Evolutionary conservation across 345 rosid species (phyloP).

Genomic region (Gossypium longicalyx): DNA sequence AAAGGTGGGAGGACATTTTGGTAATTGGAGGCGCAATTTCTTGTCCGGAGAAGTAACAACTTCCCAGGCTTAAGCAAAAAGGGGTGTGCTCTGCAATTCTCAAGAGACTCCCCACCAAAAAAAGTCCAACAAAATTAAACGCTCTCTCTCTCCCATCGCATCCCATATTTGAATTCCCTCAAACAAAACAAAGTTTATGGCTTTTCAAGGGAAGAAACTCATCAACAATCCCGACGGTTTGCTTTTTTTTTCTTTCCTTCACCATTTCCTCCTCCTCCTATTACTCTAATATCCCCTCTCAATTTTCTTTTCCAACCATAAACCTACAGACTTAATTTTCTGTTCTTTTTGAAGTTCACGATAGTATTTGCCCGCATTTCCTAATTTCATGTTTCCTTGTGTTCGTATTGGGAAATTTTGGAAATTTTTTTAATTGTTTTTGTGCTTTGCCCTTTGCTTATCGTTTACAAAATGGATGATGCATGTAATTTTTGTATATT

Average conservation of each 20-base stretch:
- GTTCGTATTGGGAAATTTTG: background rate
- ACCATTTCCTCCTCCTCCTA: background rate
- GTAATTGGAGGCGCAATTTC: background rate
- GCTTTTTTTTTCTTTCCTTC: slow-evolving; percentile 24
- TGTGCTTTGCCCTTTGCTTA: background rate
- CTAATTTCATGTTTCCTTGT: background rate
- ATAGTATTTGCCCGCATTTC: background rate
- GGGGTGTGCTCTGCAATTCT: background rate
- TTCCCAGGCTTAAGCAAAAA: background rate
- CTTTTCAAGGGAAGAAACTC: slow-evolving; percentile 78
- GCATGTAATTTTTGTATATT: background rate
- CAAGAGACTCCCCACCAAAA: background rate
- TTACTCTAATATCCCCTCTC: background rate
- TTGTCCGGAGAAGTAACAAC: slow-evolving; percentile 3
- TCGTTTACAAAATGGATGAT: background rate
- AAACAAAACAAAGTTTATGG: slow-evolving; percentile 39
- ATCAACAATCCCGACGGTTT: slow-evolving; percentile 79
- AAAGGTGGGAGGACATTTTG: background rate
- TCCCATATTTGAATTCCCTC: background rate
- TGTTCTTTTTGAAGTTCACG: background rate
- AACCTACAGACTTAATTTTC: background rate
- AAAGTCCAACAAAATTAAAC: background rate
- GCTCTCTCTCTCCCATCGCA: background rate
- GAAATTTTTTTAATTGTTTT: background rate
- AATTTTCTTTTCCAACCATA: background rate